Base-by-base conservation (phyloP, 202 grass and related monocot genomes). In the Setaria viridis region DNA sequence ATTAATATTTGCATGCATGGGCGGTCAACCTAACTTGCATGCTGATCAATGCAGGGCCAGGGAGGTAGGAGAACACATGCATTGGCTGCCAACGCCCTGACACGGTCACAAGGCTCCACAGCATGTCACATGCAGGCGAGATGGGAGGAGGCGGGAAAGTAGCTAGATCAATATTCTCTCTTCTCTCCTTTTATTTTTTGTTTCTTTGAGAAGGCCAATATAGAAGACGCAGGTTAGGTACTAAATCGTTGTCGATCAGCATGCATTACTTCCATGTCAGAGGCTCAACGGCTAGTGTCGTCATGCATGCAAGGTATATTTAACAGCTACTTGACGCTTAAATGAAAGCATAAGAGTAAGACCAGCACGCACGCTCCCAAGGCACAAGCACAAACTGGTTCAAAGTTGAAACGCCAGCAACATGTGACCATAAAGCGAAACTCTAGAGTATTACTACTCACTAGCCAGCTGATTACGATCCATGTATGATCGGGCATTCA, bases 11-110 rank as follows among this genome's bases (percentile, higher is more conserved):
- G 55, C 56, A 82, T 46, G 55, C 56, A 82, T 65, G 78, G 72
- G 79, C 72, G 79, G 66, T 82, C 83, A 86, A 78, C 79, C 72
- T 10, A 83, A 79, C 32, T 65, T 74, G 67, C 60, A 75, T 12
- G 68, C 75, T 75, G 66, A 83, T 83, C 8, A 74, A 87, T 69
- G 88, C 48, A 47, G 20, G 35, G 34, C 25, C 25, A 37, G 35
- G 62, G 72, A 43, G 54, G 37, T 25, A 41, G 16, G 32, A 20
- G 64, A 79, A 72, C 74, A 72, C 74, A 57, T 57, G 56, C 29
- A 79, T 32, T 67, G 72, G 49, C 50, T 62, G 74, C 59, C 51
- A 83, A 19, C 74, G 59, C 71, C 33, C 72, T 67, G 88, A 57
- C 78, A 72, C 25, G 3, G 56, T 42, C 79, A 82, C 72, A 79